Conservation (phyloP, 2,329 filamentous ascomycete genomes). For the Colletotrichum somersetense region DNA sequence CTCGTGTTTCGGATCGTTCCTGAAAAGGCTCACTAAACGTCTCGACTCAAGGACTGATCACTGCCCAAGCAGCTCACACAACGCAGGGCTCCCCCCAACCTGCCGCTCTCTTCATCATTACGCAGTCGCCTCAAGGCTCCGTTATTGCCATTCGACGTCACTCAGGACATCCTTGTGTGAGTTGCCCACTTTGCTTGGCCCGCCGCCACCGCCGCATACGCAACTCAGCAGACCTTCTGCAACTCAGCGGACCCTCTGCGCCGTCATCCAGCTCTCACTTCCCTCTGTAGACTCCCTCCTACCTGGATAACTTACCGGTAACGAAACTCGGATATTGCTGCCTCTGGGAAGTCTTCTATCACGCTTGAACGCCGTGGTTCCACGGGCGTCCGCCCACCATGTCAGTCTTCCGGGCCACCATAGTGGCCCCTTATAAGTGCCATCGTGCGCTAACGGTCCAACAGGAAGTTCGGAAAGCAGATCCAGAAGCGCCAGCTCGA, state of each 20-base stretch:
- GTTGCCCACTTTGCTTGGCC: constrained; percentile 22
- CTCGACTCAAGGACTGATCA: constrained; percentile 8
- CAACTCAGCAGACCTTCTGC: constrained; percentile 28
- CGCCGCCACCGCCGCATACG: constrained; percentile 15
- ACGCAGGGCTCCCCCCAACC: constrained; percentile 25
- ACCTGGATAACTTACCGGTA: constrained; percentile 15
- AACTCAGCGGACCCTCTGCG: constrained; percentile 18
- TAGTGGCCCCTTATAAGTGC: not conserved
- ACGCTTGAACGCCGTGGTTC: constrained; percentile 30
- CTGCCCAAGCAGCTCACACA: constrained; percentile 24
- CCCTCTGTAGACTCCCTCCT: constrained; percentile 30
- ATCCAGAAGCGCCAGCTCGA: constrained; percentile 99
- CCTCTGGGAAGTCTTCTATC: constrained; percentile 6
- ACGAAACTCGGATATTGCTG: constrained; percentile 15
- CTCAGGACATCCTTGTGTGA: constrained; percentile 29
- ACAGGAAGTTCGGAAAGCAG: constrained; percentile 99
- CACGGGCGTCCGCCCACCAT: constrained; percentile 34
- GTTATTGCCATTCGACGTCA: constrained; percentile 34
- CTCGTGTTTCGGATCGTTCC: not conserved
- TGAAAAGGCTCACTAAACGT: not conserved
- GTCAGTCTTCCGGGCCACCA: constrained; percentile 25
- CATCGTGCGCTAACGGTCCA: constrained; percentile 28
- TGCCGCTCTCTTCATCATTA: constrained; percentile 27
- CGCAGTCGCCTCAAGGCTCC: constrained; percentile 20
- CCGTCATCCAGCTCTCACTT: constrained; percentile 28